Percentiles rank a stretch among this genome's conserved stretches.
Conservation (phyloP, 129 eudicot species). For the Flaveria trinervia region DNA sequence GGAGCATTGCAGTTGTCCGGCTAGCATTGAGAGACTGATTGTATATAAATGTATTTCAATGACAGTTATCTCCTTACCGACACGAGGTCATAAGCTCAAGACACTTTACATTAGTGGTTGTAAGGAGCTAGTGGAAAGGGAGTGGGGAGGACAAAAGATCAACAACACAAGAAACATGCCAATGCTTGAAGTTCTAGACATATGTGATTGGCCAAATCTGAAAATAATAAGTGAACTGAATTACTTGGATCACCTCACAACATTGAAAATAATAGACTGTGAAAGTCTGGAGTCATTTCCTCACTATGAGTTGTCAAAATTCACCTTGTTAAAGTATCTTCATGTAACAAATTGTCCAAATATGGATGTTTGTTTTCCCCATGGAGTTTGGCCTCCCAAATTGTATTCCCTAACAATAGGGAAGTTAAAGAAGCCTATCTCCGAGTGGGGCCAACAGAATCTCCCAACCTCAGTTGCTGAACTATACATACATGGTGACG, state of each 20-base stretch:
- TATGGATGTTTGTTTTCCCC: conserved; percentile 24
- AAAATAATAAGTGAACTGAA: neutral
- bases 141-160: conserved; percentile 1
- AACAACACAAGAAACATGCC: neutral
- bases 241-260: neutral
- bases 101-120: neutral
- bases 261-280: neutral
- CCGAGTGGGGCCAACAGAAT: neutral
- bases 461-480: neutral
- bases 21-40: neutral
- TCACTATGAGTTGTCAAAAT: conserved; percentile 4
- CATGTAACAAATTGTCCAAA: neutral
- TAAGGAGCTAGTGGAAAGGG: neutral
- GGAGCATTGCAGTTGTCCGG: neutral
- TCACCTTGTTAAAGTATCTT: neutral
- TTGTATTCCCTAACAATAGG: neutral
- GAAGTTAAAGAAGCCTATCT: conserved; percentile 20
- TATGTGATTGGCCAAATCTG: neutral
- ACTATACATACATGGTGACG: neutral
- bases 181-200: neutral
- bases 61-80: neutral
- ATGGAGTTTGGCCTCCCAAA: conserved; percentile 29
- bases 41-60: neutral
- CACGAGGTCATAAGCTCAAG: neutral
- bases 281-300: conserved; percentile 24